phyloP scores from a whole-genome alignment of 768 basidiomycete species.

The Boletales sp. region DNA sequence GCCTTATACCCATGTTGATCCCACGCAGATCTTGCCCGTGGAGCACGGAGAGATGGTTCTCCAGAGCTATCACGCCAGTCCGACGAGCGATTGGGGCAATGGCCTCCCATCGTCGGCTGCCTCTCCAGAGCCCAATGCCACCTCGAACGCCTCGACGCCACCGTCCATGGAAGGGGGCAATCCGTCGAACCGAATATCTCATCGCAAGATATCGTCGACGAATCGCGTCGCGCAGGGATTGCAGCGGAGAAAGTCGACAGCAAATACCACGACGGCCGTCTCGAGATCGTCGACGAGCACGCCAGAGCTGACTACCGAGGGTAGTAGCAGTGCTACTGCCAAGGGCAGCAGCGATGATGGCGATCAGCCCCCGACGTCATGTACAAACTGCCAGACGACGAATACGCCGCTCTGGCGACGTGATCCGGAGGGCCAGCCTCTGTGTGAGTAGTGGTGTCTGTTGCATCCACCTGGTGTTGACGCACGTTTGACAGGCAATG shows the following conservation, averaged over 20 bases:
- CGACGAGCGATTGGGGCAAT: slow-evolving; percentile 81
- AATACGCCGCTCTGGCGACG: slow-evolving; percentile 93
- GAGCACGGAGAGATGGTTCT: slow-evolving; percentile 41
- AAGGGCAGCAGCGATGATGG: slow-evolving; percentile 58
- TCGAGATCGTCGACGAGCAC: slow-evolving; percentile 62
- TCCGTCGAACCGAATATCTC: slow-evolving; percentile 27
- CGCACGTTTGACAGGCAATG: slow-evolving; percentile 54
- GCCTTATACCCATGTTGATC: slow-evolving; percentile 83
- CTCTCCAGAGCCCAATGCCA: slow-evolving; percentile 71
- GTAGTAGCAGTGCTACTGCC: slow-evolving; percentile 26
- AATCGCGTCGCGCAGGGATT: slow-evolving; percentile 58
- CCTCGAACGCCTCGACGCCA: slow-evolving; percentile 69
- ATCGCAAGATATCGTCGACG: slow-evolving; percentile 62
- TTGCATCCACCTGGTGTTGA: slow-evolving; percentile 15
- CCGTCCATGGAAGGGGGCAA: slow-evolving; percentile 56
- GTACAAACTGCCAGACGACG: slow-evolving; percentile 93
- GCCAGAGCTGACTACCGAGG: slow-evolving; percentile 48
- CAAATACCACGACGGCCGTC: slow-evolving; percentile 20
- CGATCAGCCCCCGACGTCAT: slow-evolving; percentile 74
- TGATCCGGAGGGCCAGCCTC: slow-evolving; percentile 88
- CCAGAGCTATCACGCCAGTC: slow-evolving; percentile 64
- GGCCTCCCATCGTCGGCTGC: slow-evolving; percentile 66
- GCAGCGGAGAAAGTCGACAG: slow-evolving; percentile 49
- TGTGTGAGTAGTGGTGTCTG: slow-evolving; percentile 54
- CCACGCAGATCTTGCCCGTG: slow-evolving; percentile 74